Evolutionary conservation across 139 green algal genomes (phyloP), one percentile per base, ranked within the genome.

Genomic region (Chlorella sp.): DNA sequence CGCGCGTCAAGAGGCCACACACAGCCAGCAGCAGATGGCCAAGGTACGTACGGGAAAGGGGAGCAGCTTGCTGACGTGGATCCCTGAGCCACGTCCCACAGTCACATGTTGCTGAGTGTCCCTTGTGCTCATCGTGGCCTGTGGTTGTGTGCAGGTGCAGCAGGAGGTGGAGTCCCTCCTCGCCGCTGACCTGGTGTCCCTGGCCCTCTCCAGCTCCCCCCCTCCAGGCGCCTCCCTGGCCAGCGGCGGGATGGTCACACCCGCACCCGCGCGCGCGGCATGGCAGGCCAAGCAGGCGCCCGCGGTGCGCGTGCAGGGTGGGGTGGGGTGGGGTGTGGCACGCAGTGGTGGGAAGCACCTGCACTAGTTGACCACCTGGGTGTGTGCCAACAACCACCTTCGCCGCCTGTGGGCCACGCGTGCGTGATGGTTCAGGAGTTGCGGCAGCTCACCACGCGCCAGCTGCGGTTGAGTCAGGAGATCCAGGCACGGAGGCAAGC

Each of bases 161-260:
- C 27, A 69, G 50, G 69, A 80, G 75, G 63, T 80, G 63, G 70
- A 80, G n/a, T 69, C 50, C 14, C 49, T 80, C 49, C 64, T 76
- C 1, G 23, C n/a, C 1, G 50, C 0, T 20, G 75, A 76, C 65
- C 27, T 71, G 35, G 65, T 22, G 2, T 20, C 35, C 35, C 24
- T 71, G 14, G 29, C n/a, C n/a, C n/a, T n/a, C n/a, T n/a, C n/a
- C n/a, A n/a, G n/a, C n/a, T n/a, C n/a, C n/a, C n/a, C n/a, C n/a
- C n/a, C n/a, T n/a, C n/a, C n/a, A n/a, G n/a, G n/a, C n/a, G n/a
- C n/a, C n/a, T n/a, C n/a, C n/a, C n/a, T n/a, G n/a, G n/a, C n/a
- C n/a, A n/a, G n/a, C 61, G 64, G 30, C 22, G 32, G 64, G 33
- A 67, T n/a, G 30, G 61, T 26, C 55, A 64, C 64, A 35, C 32